Evolutionary conservation across 1,284 basidiomycete genomes (phyloP).

Genomic region (Pascua guehoae): DNA sequence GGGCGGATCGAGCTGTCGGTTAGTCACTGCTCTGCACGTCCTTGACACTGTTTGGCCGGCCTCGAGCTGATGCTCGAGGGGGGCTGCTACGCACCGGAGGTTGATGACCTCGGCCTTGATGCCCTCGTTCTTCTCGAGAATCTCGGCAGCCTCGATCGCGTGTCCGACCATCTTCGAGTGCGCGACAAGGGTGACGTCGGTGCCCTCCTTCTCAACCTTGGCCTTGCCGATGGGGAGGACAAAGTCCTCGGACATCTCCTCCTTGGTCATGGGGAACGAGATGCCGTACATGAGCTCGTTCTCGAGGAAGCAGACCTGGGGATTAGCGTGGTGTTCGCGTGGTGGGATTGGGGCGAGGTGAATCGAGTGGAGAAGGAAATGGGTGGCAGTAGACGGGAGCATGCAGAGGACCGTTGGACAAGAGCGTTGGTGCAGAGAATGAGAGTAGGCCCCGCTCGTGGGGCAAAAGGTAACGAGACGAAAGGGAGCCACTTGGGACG

Average conservation of each 20-base stretch:
- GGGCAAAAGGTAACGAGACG: too few species aligned
- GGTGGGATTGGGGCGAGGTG: neutral
- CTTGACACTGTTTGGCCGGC: neutral
- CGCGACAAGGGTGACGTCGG: constrained; percentile 91
- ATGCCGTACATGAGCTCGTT: constrained; percentile 99
- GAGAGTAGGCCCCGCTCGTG: too few species aligned
- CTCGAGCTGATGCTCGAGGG: constrained; percentile 40
- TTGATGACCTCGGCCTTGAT: constrained; percentile 99
- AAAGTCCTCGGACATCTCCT: constrained; percentile 93
- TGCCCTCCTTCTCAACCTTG: constrained; percentile 90
- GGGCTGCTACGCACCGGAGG: constrained; percentile 70
- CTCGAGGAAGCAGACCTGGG: constrained; percentile 83
- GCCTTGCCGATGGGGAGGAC: constrained; percentile 93
- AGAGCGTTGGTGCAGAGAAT: too few species aligned
- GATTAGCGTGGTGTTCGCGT: neutral
- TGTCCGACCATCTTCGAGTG: constrained; percentile 96
- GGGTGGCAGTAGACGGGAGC: neutral
- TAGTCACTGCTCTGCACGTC: neutral
- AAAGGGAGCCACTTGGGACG: too few species aligned
- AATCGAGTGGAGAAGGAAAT: neutral
- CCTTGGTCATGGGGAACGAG: constrained; percentile 89
- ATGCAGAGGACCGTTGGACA: too few species aligned
- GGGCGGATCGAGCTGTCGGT: constrained; percentile 60
- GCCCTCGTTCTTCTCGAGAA: constrained; percentile 84
- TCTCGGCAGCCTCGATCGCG: constrained; percentile 86